Conservation (phyloP, 2,329 filamentous ascomycete genomes). For the Leptoxyphium fumago region DNA sequence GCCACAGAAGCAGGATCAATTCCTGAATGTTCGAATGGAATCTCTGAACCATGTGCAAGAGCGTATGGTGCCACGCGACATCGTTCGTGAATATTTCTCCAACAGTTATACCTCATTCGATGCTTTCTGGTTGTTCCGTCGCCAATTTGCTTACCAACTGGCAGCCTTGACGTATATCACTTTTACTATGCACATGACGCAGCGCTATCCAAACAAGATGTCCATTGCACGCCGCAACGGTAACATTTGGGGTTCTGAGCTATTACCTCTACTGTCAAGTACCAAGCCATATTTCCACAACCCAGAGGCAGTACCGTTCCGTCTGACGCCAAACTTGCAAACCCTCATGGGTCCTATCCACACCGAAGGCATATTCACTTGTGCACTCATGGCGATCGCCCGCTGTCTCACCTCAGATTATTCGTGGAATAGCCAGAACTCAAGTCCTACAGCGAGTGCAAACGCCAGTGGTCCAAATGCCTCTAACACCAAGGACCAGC, state of each 20-base stretch:
- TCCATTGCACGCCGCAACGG: conserved; percentile 76
- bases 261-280: conserved; percentile 77
- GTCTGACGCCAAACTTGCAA: conserved; percentile 89
- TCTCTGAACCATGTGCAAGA: conserved; percentile 92
- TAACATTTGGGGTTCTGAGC: conserved; percentile 90
- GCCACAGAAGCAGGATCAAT: conserved; percentile 47
- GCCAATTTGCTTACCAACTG: conserved; percentile 91
- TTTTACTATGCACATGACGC: conserved; percentile 94
- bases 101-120: conserved; percentile 73
- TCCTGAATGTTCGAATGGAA: conserved; percentile 43
- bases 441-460: conserved; percentile 7
- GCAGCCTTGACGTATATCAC: conserved; percentile 96
- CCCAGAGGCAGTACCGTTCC: conserved; percentile 90
- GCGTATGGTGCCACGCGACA: conserved; percentile 72
- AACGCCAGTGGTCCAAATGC: neutral
- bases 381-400: conserved; percentile 89
- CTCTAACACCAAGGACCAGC: neutral
- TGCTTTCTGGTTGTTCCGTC: conserved; percentile 97
- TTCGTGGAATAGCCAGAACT: conserved; percentile 8
- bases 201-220: conserved; percentile 90
- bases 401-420: conserved; percentile 75
- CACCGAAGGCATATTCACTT: conserved; percentile 92
- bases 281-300: conserved; percentile 86
- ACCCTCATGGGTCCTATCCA: conserved; percentile 90
- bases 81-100: conserved; percentile 82